A percentile compares a stretch with the other conserved stretches of the same genome.
phyloP scores from a whole-genome alignment of 2,329 filamentous ascomycete genomes.

The Ophiocordyceps sinensis region DNA sequence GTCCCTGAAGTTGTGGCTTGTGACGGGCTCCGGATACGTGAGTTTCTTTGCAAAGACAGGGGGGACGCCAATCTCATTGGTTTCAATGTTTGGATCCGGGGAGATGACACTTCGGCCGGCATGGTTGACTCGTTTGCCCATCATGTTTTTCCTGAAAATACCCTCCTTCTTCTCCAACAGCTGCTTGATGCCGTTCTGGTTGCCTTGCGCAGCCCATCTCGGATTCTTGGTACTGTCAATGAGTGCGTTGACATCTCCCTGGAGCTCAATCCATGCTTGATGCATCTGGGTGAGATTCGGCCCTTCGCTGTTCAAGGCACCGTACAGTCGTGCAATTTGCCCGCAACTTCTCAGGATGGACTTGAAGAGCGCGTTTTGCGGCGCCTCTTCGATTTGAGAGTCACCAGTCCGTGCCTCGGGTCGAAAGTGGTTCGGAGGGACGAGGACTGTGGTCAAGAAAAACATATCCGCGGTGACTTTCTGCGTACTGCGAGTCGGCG shows the following conservation, averaged over 20 bases:
- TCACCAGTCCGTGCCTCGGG: conserved; percentile 74
- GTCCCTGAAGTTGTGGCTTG: conserved; percentile 91
- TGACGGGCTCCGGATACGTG: conserved; percentile 94
- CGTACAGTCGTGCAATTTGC: conserved; percentile 56
- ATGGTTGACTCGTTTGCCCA: conserved; percentile 99
- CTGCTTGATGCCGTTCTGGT: conserved; percentile 94
- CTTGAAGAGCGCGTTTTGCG: conserved; percentile 81
- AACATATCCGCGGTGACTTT: conserved; percentile 77
- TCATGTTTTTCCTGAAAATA: conserved; percentile 98
- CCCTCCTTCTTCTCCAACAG: conserved; percentile 98
- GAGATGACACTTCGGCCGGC: conserved; percentile 96
- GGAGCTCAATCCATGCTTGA: conserved; percentile 67
- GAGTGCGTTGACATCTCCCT: conserved; percentile 83
- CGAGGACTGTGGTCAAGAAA: conserved; percentile 73
- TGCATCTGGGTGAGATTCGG: conserved; percentile 56
- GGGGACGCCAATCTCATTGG: conserved; percentile 95
- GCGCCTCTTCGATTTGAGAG: conserved; percentile 70
- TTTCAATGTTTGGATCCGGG: conserved; percentile 96
- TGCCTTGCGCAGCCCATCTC: conserved; percentile 60
- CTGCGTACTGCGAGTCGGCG: conserved; percentile 38
- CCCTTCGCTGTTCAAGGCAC: conserved; percentile 28
- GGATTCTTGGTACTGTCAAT: conserved; percentile 84
- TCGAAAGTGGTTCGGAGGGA: conserved; percentile 84
- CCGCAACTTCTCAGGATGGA: conserved; percentile 65
- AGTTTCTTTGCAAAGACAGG: conserved; percentile 95